phyloP scores from a whole-genome alignment of 352 stramenopile species.

The Poterioochromonas sp. region DNA sequence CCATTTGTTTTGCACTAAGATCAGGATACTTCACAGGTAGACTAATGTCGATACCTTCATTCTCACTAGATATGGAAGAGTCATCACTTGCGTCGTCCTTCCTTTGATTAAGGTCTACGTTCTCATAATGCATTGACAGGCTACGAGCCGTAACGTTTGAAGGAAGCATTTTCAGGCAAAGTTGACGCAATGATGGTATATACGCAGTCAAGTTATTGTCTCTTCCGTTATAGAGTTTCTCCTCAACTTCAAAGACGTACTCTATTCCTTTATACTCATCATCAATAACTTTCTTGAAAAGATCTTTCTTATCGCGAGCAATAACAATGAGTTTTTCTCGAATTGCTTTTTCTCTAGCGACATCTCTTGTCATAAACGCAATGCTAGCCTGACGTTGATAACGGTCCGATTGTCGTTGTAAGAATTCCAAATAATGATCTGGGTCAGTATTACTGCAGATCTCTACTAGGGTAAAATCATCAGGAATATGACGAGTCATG shows the following conservation, averaged over 20 bases:
- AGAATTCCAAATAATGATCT: constrained; percentile 33
- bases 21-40: constrained; percentile 33
- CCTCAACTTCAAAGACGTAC: constrained; percentile 33
- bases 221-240: constrained; percentile 32
- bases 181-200: constrained; percentile 34
- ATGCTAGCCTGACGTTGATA: constrained; percentile 31
- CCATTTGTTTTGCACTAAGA: constrained; percentile 33
- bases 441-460: constrained; percentile 33
- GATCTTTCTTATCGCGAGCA: constrained; percentile 31
- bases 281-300: constrained; percentile 34
- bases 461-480: constrained; percentile 32
- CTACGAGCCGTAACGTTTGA: constrained; percentile 31
- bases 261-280: constrained; percentile 34
- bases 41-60: constrained; percentile 34
- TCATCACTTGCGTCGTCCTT: constrained; percentile 33
- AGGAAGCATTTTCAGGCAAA: constrained; percentile 32
- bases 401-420: constrained; percentile 32
- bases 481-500: constrained; percentile 31
- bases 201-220: constrained; percentile 33
- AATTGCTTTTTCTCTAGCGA: constrained; percentile 32
- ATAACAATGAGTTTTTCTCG: constrained; percentile 31
- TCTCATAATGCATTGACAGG: constrained; percentile 35
- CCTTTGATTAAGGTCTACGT: constrained; percentile 32
- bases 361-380: constrained; percentile 33
- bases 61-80: constrained; percentile 33